Evolutionary conservation across 169 alveolate genomes (phyloP).

Genomic region (Eimeria praecox): DNA sequence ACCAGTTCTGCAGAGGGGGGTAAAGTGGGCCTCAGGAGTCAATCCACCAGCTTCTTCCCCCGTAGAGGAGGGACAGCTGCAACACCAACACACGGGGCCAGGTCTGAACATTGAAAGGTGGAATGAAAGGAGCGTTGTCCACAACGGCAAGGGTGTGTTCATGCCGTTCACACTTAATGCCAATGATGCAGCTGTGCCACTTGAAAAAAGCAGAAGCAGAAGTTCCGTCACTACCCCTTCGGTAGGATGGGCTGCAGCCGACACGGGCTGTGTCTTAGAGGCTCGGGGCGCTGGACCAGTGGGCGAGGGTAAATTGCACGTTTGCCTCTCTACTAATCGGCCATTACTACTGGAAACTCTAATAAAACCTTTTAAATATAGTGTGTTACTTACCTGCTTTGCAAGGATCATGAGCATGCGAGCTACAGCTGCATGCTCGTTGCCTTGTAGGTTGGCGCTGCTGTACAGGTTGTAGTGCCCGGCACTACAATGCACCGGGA

Average conservation of each 20-base stretch:
- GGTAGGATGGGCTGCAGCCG: neutral
- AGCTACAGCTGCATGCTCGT: neutral
- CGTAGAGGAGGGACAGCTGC: neutral
- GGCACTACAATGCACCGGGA: neutral
- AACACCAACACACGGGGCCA: neutral
- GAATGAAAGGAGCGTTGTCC: neutral
- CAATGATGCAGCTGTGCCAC: neutral
- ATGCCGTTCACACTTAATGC: neutral
- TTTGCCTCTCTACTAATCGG: neutral
- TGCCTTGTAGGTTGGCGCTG: neutral
- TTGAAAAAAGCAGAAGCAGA: neutral
- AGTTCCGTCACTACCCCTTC: neutral
- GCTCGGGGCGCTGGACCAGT: neutral
- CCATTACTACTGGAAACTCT: neutral
- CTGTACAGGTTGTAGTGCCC: neutral
- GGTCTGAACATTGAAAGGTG: neutral
- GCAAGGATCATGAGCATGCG: neutral
- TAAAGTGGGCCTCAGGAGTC: neutral
- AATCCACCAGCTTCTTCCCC: neutral
- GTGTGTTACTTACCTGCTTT: neutral
- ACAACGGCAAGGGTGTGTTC: neutral
- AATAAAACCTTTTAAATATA: neutral
- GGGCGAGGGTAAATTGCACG: neutral
- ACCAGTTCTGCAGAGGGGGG: neutral
- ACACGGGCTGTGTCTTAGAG: neutral